These are phyloP conservation scores for Zygotorulaspora danielsina DNA, from an alignment of 805 yeast genomes.

Conservation along the genomic window DNA sequence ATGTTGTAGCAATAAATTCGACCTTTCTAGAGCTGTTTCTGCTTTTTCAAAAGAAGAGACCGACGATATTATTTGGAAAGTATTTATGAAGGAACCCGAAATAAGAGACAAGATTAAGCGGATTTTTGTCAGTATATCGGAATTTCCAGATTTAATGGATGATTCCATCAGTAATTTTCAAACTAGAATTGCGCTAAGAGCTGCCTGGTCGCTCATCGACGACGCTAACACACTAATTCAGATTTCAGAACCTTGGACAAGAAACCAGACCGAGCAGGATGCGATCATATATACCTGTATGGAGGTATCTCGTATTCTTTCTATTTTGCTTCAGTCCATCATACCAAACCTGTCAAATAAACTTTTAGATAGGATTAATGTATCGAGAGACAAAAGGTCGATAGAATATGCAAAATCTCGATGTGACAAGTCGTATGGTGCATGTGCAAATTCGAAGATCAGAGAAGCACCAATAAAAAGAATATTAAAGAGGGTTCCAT, in stretches of 20 bases:
- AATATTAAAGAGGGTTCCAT: constrained; percentile 12
- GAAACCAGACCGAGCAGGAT: constrained; percentile 41
- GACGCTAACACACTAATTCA: constrained; percentile 67
- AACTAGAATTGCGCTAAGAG: constrained; percentile 51
- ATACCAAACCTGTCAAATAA: constrained; percentile 59
- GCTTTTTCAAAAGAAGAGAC: constrained; percentile 17
- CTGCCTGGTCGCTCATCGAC: constrained; percentile 56
- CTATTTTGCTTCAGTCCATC: constrained; percentile 67
- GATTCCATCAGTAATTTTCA: constrained; percentile 44
- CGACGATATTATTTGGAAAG: constrained; percentile 13
- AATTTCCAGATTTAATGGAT: constrained; percentile 40
- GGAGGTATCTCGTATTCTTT: constrained; percentile 63
- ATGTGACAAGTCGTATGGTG: constrained; percentile 58
- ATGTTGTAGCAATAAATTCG: constrained; percentile 66
- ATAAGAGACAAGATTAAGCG: constrained; percentile 22
- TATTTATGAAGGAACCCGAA: constrained; percentile 8
- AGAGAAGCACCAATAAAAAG: constrained; percentile 45
- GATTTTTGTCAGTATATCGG: constrained; percentile 36
- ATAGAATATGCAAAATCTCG: constrained; percentile 49
- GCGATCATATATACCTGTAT: constrained; percentile 58
- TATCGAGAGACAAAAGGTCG: constrained; percentile 41
- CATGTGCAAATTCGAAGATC: constrained; percentile 48
- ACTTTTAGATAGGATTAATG: constrained; percentile 62
- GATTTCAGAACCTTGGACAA: constrained; percentile 70
- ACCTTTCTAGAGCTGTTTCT: constrained; percentile 44